Evolutionary conservation across 768 basidiomycete species (phyloP).

Genomic region (Gautieria morchelliformis): DNA sequence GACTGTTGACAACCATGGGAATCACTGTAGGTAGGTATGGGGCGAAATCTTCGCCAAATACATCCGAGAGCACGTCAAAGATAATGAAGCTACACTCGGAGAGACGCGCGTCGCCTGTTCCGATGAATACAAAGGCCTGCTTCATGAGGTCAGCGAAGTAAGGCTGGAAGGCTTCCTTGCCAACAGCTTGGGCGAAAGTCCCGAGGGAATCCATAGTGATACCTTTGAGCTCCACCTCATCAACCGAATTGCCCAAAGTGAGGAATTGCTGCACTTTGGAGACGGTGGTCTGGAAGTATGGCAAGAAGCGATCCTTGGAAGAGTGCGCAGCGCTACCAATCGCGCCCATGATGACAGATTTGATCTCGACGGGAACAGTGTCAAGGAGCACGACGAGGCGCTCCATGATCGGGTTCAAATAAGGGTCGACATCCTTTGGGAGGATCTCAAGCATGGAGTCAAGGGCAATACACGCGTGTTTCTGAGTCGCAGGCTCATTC

Average conservation of each 20-base stretch:
- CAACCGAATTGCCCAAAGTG: slow-evolving; percentile 73
- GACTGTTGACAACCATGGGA: slow-evolving; percentile 73
- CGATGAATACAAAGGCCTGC: slow-evolving; percentile 83
- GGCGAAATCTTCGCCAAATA: slow-evolving; percentile 92
- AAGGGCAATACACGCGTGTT: slow-evolving; percentile 91
- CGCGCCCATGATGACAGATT: slow-evolving; percentile 92
- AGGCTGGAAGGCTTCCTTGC: slow-evolving; percentile 86
- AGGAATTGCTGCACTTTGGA: slow-evolving; percentile 83
- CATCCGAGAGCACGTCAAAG: slow-evolving; percentile 97
- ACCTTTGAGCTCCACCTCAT: slow-evolving; percentile 89
- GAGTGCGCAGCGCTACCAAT: slow-evolving; percentile 98
- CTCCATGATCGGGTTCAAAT: slow-evolving; percentile 92
- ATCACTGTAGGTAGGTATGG: slow-evolving; percentile 79
- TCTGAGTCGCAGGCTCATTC: slow-evolving; percentile 78
- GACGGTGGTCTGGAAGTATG: slow-evolving; percentile 93
- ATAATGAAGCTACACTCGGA: slow-evolving; percentile 96
- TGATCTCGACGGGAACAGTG: slow-evolving; percentile 76
- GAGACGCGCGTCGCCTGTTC: slow-evolving; percentile 77
- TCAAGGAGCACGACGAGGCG: slow-evolving; percentile 81
- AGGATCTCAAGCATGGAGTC: slow-evolving; percentile 94
- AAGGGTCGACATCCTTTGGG: slow-evolving; percentile 81
- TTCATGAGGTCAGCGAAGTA: slow-evolving; percentile 97
- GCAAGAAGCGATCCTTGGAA: slow-evolving; percentile 80
- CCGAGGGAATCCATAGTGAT: slow-evolving; percentile 99
- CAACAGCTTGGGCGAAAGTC: slow-evolving; percentile 95